Base-by-base conservation (phyloP, 2,329 filamentous ascomycete species). In the Calcarisporium arbuscula region DNA sequence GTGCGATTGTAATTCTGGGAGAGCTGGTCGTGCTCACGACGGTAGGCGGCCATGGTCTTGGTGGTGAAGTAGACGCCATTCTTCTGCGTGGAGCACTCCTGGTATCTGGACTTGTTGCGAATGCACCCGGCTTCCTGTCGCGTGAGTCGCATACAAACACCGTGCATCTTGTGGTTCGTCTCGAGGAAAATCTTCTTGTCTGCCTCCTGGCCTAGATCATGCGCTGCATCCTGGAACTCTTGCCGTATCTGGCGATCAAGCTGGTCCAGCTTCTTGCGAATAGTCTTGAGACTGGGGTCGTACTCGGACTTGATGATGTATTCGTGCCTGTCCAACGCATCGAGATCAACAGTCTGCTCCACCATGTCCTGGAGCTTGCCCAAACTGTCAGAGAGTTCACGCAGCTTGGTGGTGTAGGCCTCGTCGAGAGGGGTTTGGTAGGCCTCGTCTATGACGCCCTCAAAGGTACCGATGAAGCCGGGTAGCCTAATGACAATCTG, bases 261-360 rank as follows among this genome's bases (percentile, higher is more conserved):
- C 52, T 82, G 86, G 53, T 96, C 90, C 2, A 98, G 77, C 55
- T 90, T 92, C 63, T 85, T 89, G 34, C 86, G 80, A 47, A 98
- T 94, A n/a, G 85, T 78, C 14, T 83, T 79, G 23, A 98, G 68
- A 35, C 80, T 76, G 39, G 95, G 88, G 51, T 98, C 92, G 45
- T 95, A 98, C 53, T 98, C 92, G 1, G 94, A 85, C 62, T 96
- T 98, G 72, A 98, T 98, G 50, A 95, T 90, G 62, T 94, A 98
- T 56, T 98, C 92, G 53, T 98, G 92, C 46, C 92, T 88, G 51
- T 98, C 90, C 9, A 98, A 75, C 4, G 92, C 92, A 38, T 95
- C 86, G 0, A 98, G 75, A 52, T 98, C 92, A 11, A 98, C 89
- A 0, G 94, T 98, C 2, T 92, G 95, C 65, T 98, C 92, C 0